Evolutionary conservation across 2,329 filamentous ascomycete genomes (phyloP), one percentile per base, ranked within the genome.

Genomic region (Rhinocladiella similis): DNA sequence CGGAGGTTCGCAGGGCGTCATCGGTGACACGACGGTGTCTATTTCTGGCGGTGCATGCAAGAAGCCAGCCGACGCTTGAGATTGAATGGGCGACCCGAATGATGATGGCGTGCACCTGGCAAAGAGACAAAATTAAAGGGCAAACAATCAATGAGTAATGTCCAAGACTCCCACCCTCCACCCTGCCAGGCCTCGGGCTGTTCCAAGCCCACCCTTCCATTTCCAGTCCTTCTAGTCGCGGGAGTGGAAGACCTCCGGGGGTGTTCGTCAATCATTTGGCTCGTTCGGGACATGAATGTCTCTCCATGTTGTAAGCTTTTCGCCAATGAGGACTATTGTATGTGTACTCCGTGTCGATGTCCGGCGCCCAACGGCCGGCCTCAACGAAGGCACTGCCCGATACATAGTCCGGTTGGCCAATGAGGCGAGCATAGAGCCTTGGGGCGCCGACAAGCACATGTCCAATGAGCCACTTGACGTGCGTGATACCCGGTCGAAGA

Each of bases 1-100:
- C 54, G 59, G 54, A 59, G 59, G 59, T 59, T 59, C 56, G 47
- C 52, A 54, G 50, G 39, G 50, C 59, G 56, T 59, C 59, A 59
- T 59, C 36, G 35, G 56, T 62, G 27, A 25, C 48, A 59, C 59
- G 57, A 43, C 18, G 36, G 42, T 60, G 42, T 36, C 56, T 62
- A 62, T 59, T 59, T 59, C 56, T 62, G 56, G 59, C 45, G 20
- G 39, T 27, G 20, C 22, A 50, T 56, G 59, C 50, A 53, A 56
- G 51, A 53, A 42, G 54, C 41, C 47, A 54, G 46, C 35, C 47
- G 50, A 53, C 35, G 38, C 43, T 19, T 45, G 52, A 50, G 43
- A 57, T 54, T 59, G 60, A 52, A 54, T 50, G 50, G 50, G 56
- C 55, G 51, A 54, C 54, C 27, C 54, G 43, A 50, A 45, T 4